Percentiles rank a stretch among this genome's conserved stretches.
phyloP scores from a whole-genome alignment of 2,329 filamentous ascomycete genomes.

The Fusarium burgessii region DNA sequence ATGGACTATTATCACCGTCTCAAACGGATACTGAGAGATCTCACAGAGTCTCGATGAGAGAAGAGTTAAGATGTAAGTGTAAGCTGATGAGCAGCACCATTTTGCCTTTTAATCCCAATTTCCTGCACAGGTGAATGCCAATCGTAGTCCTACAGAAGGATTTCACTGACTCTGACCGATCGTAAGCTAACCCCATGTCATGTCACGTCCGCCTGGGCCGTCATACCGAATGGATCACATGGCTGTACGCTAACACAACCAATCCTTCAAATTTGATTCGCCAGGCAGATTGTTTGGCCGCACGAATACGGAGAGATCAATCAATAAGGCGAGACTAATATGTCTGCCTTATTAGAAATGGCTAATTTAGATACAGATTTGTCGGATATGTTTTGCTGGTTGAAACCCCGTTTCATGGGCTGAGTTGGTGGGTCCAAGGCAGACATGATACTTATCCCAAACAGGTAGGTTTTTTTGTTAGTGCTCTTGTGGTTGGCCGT shows the following conservation, averaged over 20 bases:
- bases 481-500: not conserved
- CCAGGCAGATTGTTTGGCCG: not conserved
- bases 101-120: constrained; percentile 2
- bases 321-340: not conserved
- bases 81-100: constrained; percentile 10
- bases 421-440: constrained; percentile 4
- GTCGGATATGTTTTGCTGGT: not conserved
- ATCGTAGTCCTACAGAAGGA: not conserved
- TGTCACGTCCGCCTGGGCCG: not conserved
- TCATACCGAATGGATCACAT: not conserved
- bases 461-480: not conserved
- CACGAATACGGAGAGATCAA: not conserved
- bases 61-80: not conserved
- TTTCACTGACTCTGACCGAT: not conserved
- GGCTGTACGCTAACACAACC: not conserved
- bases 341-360: constrained; percentile 1
- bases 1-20: constrained; percentile 14
- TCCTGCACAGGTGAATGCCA: not conserved
- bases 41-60: not conserved
- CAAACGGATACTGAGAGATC: not conserved
- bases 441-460: constrained; percentile 3
- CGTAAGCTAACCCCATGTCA: not conserved
- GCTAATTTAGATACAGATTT: not conserved
- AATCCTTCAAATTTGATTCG: not conserved
- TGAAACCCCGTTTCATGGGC: constrained; percentile 7